Evolutionary conservation across 306 rosid species (phyloP).

Genomic region (Arachis stenosperma): DNA sequence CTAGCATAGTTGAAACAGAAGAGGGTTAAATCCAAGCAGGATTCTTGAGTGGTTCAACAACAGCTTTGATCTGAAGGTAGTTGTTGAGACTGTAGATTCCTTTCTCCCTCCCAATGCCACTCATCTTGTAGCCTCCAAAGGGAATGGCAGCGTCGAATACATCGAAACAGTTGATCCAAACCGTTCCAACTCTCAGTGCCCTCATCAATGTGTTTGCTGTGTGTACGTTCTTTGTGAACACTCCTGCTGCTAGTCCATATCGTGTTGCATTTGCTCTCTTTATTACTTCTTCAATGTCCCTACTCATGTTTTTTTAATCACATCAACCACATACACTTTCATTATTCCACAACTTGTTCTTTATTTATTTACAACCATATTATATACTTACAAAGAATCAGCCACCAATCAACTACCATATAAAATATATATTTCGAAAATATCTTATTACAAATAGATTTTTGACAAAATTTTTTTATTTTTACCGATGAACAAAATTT

Average conservation of each 20-base stretch:
- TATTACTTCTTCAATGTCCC: constrained; percentile 77
- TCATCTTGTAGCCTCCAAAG: constrained; percentile 97
- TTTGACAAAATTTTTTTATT: no score
- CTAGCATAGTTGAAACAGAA: no score
- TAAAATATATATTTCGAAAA: no score
- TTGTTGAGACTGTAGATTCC: constrained; percentile 82
- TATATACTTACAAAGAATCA: no score
- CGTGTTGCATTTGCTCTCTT: constrained; percentile 63
- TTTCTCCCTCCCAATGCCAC: constrained; percentile 87
- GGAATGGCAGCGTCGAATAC: constrained; percentile 96
- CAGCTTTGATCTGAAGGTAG: constrained; percentile 90
- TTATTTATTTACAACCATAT: no score
- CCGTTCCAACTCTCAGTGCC: constrained; percentile 77
- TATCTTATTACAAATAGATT: no score
- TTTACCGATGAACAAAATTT: no score
- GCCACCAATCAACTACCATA: no score
- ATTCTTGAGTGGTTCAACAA: constrained; percentile 68
- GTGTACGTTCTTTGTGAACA: constrained; percentile 65
- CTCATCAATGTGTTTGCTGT: constrained; percentile 74
- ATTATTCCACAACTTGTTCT: no score
- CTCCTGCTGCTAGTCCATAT: constrained; percentile 90
- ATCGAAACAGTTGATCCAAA: constrained; percentile 91
- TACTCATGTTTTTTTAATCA: constrained; percentile 6
- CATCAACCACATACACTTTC: no score
- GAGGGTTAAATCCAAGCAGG: constrained; percentile 72